Percentiles rank a stretch among this genome's conserved stretches.
phyloP scores from a whole-genome alignment of 768 basidiomycete genomes.

The Podaxis sp. region DNA sequence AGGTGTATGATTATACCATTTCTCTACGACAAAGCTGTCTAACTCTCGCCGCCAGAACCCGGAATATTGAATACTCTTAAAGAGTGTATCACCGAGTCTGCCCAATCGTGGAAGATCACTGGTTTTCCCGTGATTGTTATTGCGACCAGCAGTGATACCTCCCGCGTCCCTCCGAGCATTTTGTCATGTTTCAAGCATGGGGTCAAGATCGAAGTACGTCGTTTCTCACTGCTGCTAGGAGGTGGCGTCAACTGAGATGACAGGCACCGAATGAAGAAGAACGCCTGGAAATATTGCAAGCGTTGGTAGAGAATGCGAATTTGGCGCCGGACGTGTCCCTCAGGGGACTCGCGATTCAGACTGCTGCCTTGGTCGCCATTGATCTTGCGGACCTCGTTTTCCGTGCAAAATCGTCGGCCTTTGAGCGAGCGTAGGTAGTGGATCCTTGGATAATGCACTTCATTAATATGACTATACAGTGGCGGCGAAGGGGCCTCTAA shows the following conservation, averaged over 20 bases:
- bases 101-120: conserved; percentile 54
- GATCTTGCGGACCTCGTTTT: conserved; percentile 74
- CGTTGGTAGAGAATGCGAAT: conserved; percentile 35
- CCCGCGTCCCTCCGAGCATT: conserved; percentile 62
- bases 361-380: conserved; percentile 84
- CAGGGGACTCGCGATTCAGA: conserved; percentile 73
- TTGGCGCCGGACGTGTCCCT: conserved; percentile 81
- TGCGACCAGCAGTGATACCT: conserved; percentile 69
- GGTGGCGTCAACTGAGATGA: not conserved
- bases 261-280: conserved; percentile 84
- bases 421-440: conserved; percentile 50
- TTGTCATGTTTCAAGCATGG: conserved; percentile 85
- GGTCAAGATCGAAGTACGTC: conserved; percentile 65
- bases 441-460: conserved; percentile 1
- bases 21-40: not conserved
- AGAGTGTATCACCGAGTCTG: conserved; percentile 61
- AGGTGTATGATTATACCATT: conserved; percentile 38
- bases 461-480: conserved; percentile 19
- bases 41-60: conserved; percentile 45
- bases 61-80: conserved; percentile 55
- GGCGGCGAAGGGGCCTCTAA: conserved; percentile 31
- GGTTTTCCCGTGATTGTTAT: conserved; percentile 76
- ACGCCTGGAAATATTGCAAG: conserved; percentile 59
- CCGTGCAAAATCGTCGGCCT: conserved; percentile 55
- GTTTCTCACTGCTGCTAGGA: not conserved